Evolutionary conservation across 371 early-diverging fungal species (phyloP), one percentile per base, ranked within the genome.

Genomic region (Circinella minor): DNA sequence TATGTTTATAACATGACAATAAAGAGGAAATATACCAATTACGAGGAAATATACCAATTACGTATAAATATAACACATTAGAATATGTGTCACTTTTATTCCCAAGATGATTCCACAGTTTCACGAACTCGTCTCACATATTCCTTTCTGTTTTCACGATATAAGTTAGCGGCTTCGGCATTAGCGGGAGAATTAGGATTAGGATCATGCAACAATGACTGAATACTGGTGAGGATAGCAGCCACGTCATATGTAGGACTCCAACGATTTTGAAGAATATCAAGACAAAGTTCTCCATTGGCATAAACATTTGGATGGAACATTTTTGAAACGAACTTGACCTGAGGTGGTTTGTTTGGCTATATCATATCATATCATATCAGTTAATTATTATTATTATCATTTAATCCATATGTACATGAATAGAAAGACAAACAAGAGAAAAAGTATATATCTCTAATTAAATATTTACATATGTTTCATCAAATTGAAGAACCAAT

Each of bases 261-360:
- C 97, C 99, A 99, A 68, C 98, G 90, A 81, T 98, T 99, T 81
- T 99, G 99, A 71, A 99, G 81, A 79, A 99, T 99, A 81, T 99
- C 99, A 67, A 99, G 81, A 79, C 99, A 99, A 48, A 99, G 86
- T 76, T 99, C 98, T 8, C 99, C 99, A 81, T 94, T 97, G 63
- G 95, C 95, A 78, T 99, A 99, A 13, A 97, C 98, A 79, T 99
- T 99, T 4, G 99, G 99, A 81, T 99, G 99, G 84, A 98, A 99
- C 96, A 99, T 99, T 72, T 94, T 92, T 38, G 96, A 92, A 37
- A 97, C 91, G 81, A 99, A 99, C 78, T 93, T 93, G 36, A 99
- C 98, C 65, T 92, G 91, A 57, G 99, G 99, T 67, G 99, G 99
- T 81, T 98, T 99, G 79, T 97, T 98, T 11, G 99, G 99, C 84